Base-by-base conservation (phyloP, 441 rosid species). In the Macaranga tanarius region DNA sequence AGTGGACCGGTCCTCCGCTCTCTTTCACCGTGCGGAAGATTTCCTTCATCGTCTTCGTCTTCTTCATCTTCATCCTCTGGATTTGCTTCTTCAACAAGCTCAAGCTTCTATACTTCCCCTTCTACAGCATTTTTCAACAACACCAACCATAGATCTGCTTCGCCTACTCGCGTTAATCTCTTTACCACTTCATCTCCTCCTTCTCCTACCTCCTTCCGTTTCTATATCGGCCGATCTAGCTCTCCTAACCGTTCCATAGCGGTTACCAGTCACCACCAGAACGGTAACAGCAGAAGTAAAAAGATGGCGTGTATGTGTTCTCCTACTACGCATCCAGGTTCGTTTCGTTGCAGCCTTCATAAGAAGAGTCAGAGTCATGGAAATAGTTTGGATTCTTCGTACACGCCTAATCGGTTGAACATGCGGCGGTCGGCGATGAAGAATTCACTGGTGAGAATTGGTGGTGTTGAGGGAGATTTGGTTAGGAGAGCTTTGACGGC, bases 401-500 rank as follows among this genome's bases (percentile, higher is more conserved):
- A 75, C 59, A 83, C 87, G 3, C 82, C 92, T 0, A 78, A 80
- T 23, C 71, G 96, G 34, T 71, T 91, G 81, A 91, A 93, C 76
- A 88, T 88, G 92, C 83, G 88, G 61, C 70, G 97, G 73, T 93
- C 97, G 1, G 97, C 98, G 51, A 93, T 93, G 98, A 87, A 85
- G 65, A 91, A 93, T 76, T 93, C 97, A 7, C 75, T 90, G 4
- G 97, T 92, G 66, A 82, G 98, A 55, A 92, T 92, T 13, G 95
- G 97, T 20, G 91, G 92, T 5, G 97, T 92, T 0, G 97, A 92
- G 73, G 97, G 97, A 10, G 97, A 92, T 66, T 87, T 88, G 89
- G 88, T 92, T 73, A 87, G 81, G 69, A 86, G 97, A 83, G 88
- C 95, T 45, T 77, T 92, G 73, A 83, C 97, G 7, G 91, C 95